Evolutionary conservation across 2,329 filamentous ascomycete species (phyloP), one percentile per base, ranked within the genome.

Genomic region (Allantophomopsis lycopodina): DNA sequence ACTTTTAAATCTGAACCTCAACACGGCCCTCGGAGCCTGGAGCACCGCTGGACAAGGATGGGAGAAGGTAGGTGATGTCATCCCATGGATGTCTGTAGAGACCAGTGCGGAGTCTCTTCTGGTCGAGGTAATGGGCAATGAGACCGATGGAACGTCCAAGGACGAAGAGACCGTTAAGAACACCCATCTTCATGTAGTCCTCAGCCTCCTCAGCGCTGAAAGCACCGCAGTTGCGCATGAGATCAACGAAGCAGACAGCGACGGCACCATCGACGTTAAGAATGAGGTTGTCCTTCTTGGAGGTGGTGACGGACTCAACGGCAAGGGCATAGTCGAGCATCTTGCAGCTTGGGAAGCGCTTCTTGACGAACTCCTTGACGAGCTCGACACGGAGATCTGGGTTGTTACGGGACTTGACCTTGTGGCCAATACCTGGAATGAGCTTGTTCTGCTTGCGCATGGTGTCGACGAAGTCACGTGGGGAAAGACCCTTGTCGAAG

Each of bases 401-500:
- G 80, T 98, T 98, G 77, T 96, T 95, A 57, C 91, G 83, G 51
- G 91, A 98, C 79, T 98, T 98, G 74, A 98, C 85, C 66, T 88
- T 86, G 77, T 98, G 91, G 54, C 91, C 91, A 55, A 98, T 98
- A 73, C 91, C 91, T 48, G 91, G 91, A 55, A 98, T 96, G 55
- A 98, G 87, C 77, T 96, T 98, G 81, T 98, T 98, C 69, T 91
- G 86, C 75, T 96, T 98, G 66, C 91, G 80, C 89, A 96, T 96
- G 54, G 73, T 84, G 71, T 98, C 91, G 50, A 98, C 91, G 56
- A 98, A 98, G 67, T 98, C 91, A 75, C 91, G 88, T 45, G 91
- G 91, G 71, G 83, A 93, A 51, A 96, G 80, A 57, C 87, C 88
- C 79, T 94, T 95, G 74, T 98, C 91, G 55, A 89, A 94, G 43